Evolutionary conservation across 1,284 basidiomycete genomes (phyloP).

Genomic region (Ceratobasidium sp.): DNA sequence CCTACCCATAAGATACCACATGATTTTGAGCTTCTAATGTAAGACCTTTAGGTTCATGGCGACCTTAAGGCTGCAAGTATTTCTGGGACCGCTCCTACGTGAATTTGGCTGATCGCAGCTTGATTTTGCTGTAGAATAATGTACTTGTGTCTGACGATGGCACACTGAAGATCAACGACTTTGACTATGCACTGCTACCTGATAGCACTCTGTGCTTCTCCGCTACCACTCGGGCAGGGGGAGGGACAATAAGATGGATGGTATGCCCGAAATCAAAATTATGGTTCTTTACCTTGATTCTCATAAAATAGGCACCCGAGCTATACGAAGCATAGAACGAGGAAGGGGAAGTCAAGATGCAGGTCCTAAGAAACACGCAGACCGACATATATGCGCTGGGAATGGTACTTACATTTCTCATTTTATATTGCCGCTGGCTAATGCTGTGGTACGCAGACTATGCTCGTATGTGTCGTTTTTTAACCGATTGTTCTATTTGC

Average conservation of each 20-base stretch:
- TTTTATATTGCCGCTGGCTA: background rate
- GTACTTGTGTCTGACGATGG: background rate
- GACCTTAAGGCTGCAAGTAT: background rate
- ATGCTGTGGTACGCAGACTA: background rate
- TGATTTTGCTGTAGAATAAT: background rate
- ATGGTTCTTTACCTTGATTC: background rate
- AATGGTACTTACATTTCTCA: background rate
- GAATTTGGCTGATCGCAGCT: too few species aligned
- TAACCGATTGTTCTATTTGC: too few species aligned
- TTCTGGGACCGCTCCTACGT: too few species aligned
- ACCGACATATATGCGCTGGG: conserved; percentile 2
- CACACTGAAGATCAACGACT: background rate
- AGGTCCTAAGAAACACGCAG: background rate
- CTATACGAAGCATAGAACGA: background rate
- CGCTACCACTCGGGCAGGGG: background rate
- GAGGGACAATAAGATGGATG: background rate
- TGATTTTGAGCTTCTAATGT: background rate
- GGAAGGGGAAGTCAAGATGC: too few species aligned
- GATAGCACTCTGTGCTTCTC: background rate
- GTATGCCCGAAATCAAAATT: background rate
- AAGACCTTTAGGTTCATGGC: background rate
- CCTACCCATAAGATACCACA: background rate
- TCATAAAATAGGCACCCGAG: background rate
- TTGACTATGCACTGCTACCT: background rate
- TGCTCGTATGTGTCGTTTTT: background rate